phyloP scores from a whole-genome alignment of 805 yeast genomes.

The Starmera dryadoides region DNA sequence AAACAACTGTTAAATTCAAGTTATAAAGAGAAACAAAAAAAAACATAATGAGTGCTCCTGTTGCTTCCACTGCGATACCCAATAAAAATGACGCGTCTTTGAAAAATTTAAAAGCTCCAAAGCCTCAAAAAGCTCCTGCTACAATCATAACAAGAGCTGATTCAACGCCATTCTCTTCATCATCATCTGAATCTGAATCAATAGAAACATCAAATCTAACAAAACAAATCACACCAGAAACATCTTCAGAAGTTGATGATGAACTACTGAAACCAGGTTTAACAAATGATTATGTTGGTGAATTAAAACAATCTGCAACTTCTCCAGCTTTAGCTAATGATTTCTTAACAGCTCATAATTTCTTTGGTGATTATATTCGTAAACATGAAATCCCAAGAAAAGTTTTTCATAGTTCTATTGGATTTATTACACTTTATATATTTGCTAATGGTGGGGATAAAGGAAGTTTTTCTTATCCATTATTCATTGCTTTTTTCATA shows the following conservation, averaged over 20 bases:
- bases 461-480: constrained; percentile 50
- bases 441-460: constrained; percentile 58
- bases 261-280: background rate
- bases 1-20: too few relatives aligned
- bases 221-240: too few relatives aligned
- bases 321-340: constrained; percentile 12
- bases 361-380: constrained; percentile 47
- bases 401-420: constrained; percentile 81
- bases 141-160: background rate
- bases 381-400: constrained; percentile 90
- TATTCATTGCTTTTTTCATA: constrained; percentile 45
- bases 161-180: too few relatives aligned
- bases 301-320: constrained; percentile 4
- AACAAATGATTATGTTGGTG: constrained; percentile 9
- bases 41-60: background rate
- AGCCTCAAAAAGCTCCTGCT: background rate
- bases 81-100: background rate
- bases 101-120: background rate
- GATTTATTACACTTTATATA: constrained; percentile 67
- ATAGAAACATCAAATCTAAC: too few relatives aligned
- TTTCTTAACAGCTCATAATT: constrained; percentile 30
- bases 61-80: constrained; percentile 1
- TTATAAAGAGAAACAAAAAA: background rate
- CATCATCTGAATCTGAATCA: too few relatives aligned
- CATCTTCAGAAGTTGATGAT: too few relatives aligned